These are phyloP conservation scores for Mycena alexandri DNA, from an alignment of 768 basidiomycete genomes.

Conservation along the genomic window DNA sequence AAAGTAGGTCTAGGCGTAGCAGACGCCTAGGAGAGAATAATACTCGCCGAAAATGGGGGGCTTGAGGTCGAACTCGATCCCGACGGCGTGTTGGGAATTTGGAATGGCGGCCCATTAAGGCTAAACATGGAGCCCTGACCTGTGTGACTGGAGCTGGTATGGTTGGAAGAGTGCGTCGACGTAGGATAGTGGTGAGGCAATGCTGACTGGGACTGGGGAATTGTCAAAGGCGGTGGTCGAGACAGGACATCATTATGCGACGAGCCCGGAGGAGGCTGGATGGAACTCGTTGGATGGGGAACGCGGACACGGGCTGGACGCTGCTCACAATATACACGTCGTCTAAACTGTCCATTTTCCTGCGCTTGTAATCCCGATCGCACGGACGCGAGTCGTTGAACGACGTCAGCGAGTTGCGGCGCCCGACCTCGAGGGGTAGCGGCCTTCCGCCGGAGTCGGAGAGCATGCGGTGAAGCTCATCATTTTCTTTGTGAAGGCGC, in stretches of 20 bases:
- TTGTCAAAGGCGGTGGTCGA: slow-evolving; percentile 72
- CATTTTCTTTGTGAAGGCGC: slow-evolving; percentile 77
- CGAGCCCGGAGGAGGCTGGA: slow-evolving; percentile 59
- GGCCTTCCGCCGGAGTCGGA: slow-evolving; percentile 58
- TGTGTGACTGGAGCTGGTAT: slow-evolving; percentile 48
- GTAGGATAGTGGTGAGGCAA: slow-evolving; percentile 64
- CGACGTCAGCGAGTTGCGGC: slow-evolving; percentile 60
- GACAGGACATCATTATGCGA: slow-evolving; percentile 52
- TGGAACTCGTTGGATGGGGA: neutral
- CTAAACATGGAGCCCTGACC: slow-evolving; percentile 56
- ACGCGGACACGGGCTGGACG: neutral
- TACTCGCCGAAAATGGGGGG: slow-evolving; percentile 91
- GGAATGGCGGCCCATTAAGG: slow-evolving; percentile 70
- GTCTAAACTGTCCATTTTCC: slow-evolving; percentile 66
- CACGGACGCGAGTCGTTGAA: slow-evolving; percentile 63
- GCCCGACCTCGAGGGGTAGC: slow-evolving; percentile 58
- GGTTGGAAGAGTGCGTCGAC: slow-evolving; percentile 54
- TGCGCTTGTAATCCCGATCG: slow-evolving; percentile 73
- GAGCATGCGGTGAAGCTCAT: slow-evolving; percentile 78
- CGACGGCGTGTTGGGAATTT: slow-evolving; percentile 78
- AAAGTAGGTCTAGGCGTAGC: slow-evolving; percentile 51
- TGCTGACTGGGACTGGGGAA: slow-evolving; percentile 68
- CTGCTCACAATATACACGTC: slow-evolving; percentile 66
- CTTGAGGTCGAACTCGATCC: slow-evolving; percentile 81
- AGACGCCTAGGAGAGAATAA: slow-evolving; percentile 55